phyloP scores from a whole-genome alignment of 1,139 yeast species.

The Candida glucosophila region DNA sequence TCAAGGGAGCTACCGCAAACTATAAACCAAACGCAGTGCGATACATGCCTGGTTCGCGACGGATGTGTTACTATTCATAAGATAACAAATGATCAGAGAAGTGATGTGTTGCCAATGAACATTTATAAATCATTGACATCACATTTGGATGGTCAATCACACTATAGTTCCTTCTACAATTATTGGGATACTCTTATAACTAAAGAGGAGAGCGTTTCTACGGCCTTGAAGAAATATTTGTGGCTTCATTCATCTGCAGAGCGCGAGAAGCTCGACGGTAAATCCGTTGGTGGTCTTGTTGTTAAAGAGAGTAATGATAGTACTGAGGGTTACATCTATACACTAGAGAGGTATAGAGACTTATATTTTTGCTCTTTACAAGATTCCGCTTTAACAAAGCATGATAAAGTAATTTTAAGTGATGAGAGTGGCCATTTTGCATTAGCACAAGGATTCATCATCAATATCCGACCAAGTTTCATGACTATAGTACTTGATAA shows the following conservation, averaged over 20 bases:
- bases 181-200: conserved; percentile 72
- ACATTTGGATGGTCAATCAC: conserved; percentile 34
- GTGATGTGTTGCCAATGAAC: conserved; percentile 39
- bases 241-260: conserved; percentile 58
- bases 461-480: conserved; percentile 26
- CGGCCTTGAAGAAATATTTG: conserved; percentile 48
- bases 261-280: conserved; percentile 54
- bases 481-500: conserved; percentile 41
- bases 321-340: conserved; percentile 31
- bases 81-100: conserved; percentile 48
- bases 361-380: conserved; percentile 13
- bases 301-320: conserved; percentile 18
- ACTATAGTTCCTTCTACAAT: conserved; percentile 46
- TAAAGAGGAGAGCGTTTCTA: conserved; percentile 60
- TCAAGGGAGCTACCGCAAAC: conserved; percentile 52
- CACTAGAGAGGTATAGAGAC: conserved; percentile 30
- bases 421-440: conserved; percentile 78
- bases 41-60: conserved; percentile 50
- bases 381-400: conserved; percentile 36
- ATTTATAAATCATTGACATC: conserved; percentile 39
- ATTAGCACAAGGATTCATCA: conserved; percentile 54
- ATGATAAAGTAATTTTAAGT: conserved; percentile 62
- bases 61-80: conserved; percentile 68
- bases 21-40: conserved; percentile 51
- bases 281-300: conserved; percentile 42